phyloP scores from a whole-genome alignment of 1,284 basidiomycete genomes.

The Coniferiporia weirii region DNA sequence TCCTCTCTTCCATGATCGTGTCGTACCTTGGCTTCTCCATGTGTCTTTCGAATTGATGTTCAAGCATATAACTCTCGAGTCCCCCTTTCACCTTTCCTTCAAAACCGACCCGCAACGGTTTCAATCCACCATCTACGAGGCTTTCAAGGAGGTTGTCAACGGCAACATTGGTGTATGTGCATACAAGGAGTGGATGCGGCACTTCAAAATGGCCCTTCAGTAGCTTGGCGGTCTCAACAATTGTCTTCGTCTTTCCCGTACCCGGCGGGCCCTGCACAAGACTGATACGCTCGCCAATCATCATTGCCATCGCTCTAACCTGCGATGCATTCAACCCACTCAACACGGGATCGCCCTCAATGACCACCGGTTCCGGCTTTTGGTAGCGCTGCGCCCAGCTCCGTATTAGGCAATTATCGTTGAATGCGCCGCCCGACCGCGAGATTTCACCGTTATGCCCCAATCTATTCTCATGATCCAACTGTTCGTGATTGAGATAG shows the following conservation, averaged over 20 bases:
- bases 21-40: slow-evolving; percentile 45
- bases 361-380: slow-evolving; percentile 51
- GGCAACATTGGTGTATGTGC: slow-evolving; percentile 91
- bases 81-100: slow-evolving; percentile 56
- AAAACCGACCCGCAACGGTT: slow-evolving; percentile 74
- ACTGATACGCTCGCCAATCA: slow-evolving; percentile 75
- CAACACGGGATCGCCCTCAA: slow-evolving; percentile 80
- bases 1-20: slow-evolving; percentile 31
- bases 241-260: slow-evolving; percentile 94
- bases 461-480: slow-evolving; percentile 32
- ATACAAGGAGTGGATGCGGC: slow-evolving; percentile 80
- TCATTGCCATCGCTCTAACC: slow-evolving; percentile 77
- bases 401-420: slow-evolving; percentile 63
- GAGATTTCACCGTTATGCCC: slow-evolving; percentile 19
- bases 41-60: slow-evolving; percentile 62
- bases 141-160: slow-evolving; percentile 91
- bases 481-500: slow-evolving; percentile 30
- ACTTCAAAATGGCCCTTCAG: slow-evolving; percentile 85
- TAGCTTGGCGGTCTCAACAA: slow-evolving; percentile 78
- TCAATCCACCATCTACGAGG: slow-evolving; percentile 55
- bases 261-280: slow-evolving; percentile 94
- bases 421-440: slow-evolving; percentile 47
- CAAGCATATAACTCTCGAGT: slow-evolving; percentile 58
- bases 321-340: slow-evolving; percentile 72
- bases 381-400: slow-evolving; percentile 73